Base-by-base conservation (phyloP, 2,329 filamentous ascomycete species). In the Arthroderma sp. region DNA sequence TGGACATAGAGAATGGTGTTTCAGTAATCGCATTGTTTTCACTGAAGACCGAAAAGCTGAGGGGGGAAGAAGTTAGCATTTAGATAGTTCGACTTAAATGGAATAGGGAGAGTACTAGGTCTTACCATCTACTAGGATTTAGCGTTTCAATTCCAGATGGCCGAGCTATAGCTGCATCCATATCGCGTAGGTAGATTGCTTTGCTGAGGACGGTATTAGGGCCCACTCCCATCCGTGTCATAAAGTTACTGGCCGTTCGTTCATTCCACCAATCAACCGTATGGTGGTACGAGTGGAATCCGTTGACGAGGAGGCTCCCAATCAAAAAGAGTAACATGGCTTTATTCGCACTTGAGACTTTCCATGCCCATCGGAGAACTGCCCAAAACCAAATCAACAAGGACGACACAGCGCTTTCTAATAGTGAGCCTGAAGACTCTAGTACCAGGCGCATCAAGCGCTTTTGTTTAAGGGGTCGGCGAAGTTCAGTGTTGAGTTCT, bases 221-320 rank as follows among this genome's bases (percentile, higher is more conserved):
- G 3, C 76, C 74, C 5, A 96, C 79, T 6, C 89, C 89, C 9
- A 96, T 67, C 8, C 80, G 73, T 31, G 71, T 70, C 86, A 98
- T 91, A 61, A 89, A 94, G 36, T 73, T 80, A 10, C 74, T 75
- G 1, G 88, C 86, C 48, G 77, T 81, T 46, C 86, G 77, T 65
- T 96, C 89, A 38, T 77, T 73, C 83, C 85, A 94, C 87, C 87
- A 96, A 1, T 75, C 71, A 54, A 80, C 78, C 5, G 77, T 76
- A 58, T 86, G 80, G 50, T 80, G 77, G 8, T 82, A 84, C 0
- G 83, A 80, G 57, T 88, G 78, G 53, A 87, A 73, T 22, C 82
- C 64, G 57, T 96, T 96, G 40, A 78, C 73, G 7, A 86, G 56
- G 8, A 78, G 63, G 57, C 87, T 95, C 29, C 82, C 55, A 0